These are phyloP conservation scores for Suhomyces choctaworum DNA, from an alignment of 1,139 yeast genomes.

Conservation along the genomic window DNA sequence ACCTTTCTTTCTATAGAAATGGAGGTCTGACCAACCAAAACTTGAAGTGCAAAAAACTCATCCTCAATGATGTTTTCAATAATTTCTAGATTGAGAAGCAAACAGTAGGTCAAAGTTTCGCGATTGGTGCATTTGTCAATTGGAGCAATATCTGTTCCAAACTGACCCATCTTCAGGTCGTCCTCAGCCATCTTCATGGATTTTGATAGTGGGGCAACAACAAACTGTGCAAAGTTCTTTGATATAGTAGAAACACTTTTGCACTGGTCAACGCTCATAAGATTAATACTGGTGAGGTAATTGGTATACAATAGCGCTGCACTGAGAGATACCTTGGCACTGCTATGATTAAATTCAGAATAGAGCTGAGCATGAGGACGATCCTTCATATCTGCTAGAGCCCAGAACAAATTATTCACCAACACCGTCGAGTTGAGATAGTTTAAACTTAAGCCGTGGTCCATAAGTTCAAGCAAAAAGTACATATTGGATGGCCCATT, in stretches of 20 bases:
- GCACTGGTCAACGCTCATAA: constrained; percentile 14
- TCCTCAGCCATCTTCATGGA: constrained; percentile 17
- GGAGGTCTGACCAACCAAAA: constrained; percentile 14
- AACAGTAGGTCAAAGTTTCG: constrained; percentile 12
- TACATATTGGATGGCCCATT: constrained; percentile 3
- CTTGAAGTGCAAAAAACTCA: constrained; percentile 20
- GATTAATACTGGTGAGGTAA: constrained; percentile 21
- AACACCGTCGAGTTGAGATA: constrained; percentile 14
- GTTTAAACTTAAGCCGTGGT: constrained; percentile 23
- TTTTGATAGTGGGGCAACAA: constrained; percentile 34
- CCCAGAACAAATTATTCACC: constrained; percentile 6
- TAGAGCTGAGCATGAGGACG: constrained; percentile 16
- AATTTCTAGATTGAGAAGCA: constrained; percentile 13
- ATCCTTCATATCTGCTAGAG: not conserved
- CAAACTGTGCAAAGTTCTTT: constrained; percentile 18
- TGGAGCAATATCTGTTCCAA: constrained; percentile 11
- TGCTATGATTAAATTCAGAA: constrained; percentile 23
- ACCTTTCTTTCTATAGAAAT: constrained; percentile 17
- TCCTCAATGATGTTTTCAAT: constrained; percentile 16
- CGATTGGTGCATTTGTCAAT: constrained; percentile 7
- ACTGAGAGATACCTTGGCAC: constrained; percentile 27
- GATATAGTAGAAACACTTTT: constrained; percentile 15
- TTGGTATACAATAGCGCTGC: constrained; percentile 20
- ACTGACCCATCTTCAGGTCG: constrained; percentile 10
- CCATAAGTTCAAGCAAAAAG: constrained; percentile 27